phyloP scores from a whole-genome alignment of 768 basidiomycete species.

The Amanita muscaria region DNA sequence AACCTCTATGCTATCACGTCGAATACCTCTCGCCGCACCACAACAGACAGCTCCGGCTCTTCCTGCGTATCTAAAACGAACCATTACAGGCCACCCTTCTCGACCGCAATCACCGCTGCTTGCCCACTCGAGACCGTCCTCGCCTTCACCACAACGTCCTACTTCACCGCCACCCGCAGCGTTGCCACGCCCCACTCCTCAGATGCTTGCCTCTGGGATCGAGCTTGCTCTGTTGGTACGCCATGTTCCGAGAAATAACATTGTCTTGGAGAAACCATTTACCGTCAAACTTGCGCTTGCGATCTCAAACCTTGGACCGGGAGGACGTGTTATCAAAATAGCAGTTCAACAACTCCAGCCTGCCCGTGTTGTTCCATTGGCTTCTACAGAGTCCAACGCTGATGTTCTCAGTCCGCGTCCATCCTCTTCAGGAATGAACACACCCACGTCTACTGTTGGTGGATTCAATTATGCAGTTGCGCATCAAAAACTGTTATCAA shows the following conservation, averaged over 20 bases:
- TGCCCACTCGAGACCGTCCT: conserved; percentile 2
- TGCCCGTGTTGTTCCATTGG: conserved; percentile 12
- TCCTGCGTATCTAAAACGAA: conserved; percentile 67
- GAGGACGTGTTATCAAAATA: conserved; percentile 37
- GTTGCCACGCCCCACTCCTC: conserved; percentile 51
- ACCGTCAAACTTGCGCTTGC: conserved; percentile 44
- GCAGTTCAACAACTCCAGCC: conserved; percentile 61
- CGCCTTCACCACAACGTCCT: conserved; percentile 9
- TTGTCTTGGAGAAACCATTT: conserved; percentile 53
- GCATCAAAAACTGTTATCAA: conserved; percentile 39
- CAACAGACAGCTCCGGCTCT: conserved; percentile 60
- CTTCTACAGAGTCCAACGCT: conserved; percentile 3
- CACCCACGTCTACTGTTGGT: conserved; percentile 37
- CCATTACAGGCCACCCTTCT: conserved; percentile 26
- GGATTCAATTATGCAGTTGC: conserved; percentile 45
- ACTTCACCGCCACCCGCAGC: conserved; percentile 24
- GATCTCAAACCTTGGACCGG: conserved; percentile 31
- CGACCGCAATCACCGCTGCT: conserved; percentile 49
- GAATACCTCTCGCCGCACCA: conserved; percentile 46
- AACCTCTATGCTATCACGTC: conserved; percentile 82
- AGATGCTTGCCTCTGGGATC: conserved; percentile 29
- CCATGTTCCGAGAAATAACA: conserved; percentile 33
- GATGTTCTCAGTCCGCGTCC: conserved; percentile 27
- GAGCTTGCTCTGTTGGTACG: conserved; percentile 51
- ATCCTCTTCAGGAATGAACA: conserved; percentile 46